Conservation (phyloP, 2,329 filamentous ascomycete genomes). For the Incumbomyces delicatus region DNA sequence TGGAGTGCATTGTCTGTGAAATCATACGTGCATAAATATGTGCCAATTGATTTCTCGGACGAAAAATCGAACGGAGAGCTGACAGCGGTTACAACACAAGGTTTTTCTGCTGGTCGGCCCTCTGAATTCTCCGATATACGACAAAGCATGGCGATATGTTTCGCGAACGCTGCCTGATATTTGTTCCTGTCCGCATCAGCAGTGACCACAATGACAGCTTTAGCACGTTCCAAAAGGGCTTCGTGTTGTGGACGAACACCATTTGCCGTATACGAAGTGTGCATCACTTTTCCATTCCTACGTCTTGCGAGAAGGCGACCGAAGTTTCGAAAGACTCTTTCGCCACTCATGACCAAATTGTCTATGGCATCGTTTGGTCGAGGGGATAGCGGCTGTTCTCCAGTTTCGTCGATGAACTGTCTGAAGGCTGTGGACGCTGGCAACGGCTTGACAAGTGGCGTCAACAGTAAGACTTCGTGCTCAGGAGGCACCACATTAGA, state of each 20-base stretch:
- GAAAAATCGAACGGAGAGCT: conserved; percentile 96
- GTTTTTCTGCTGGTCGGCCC: conserved; percentile 54
- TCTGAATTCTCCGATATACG: conserved; percentile 31
- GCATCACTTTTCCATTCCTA: conserved; percentile 73
- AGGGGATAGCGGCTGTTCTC: conserved; percentile 31
- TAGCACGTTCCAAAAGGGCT: conserved; percentile 78
- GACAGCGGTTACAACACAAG: conserved; percentile 80
- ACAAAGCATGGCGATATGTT: conserved; percentile 93
- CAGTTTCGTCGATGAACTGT: conserved; percentile 38
- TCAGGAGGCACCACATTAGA: conserved; percentile 70
- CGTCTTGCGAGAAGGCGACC: conserved; percentile 79
- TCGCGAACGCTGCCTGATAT: conserved; percentile 90
- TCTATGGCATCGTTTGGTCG: conserved; percentile 48
- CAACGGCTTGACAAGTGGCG: conserved; percentile 82
- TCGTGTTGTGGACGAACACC: conserved; percentile 88
- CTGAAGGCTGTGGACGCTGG: conserved; percentile 78
- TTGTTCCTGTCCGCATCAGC: conserved; percentile 89
- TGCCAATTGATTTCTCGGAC: conserved; percentile 80
- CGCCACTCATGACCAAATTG: conserved; percentile 72
- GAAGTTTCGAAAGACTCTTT: conserved; percentile 83
- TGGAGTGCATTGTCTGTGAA: conserved; percentile 88
- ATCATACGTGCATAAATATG: conserved; percentile 91
- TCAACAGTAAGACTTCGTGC: conserved; percentile 81
- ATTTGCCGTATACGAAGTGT: conserved; percentile 92
- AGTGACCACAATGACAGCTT: conserved; percentile 80